Conservation (phyloP, 2,329 filamentous ascomycete species). For the Metarhizium humberi region DNA sequence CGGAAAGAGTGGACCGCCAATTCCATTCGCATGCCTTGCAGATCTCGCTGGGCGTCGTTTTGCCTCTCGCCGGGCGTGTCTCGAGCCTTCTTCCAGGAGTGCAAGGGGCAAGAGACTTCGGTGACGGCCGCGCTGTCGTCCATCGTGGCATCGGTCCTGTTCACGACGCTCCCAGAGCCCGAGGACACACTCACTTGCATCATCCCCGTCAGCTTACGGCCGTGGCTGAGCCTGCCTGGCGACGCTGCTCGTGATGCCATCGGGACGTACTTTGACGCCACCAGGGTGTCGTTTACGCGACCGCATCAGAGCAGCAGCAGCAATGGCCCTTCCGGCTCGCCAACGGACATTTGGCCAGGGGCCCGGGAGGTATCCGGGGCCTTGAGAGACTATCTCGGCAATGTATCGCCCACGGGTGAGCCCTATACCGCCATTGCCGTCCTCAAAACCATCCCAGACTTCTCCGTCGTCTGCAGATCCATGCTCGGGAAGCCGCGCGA, state of each 20-base stretch:
- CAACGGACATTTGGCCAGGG: not conserved
- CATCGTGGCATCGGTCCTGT: slow-evolving; percentile 7
- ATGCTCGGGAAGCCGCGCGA: slow-evolving; percentile 28
- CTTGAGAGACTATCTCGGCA: slow-evolving; percentile 3
- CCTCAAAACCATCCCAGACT: slow-evolving; percentile 29
- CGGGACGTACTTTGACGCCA: slow-evolving; percentile 11
- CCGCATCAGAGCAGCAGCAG: not conserved
- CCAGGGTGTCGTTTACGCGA: slow-evolving; percentile 4
- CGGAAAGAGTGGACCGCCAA: slow-evolving; percentile 28
- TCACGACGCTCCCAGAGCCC: slow-evolving; percentile 6
- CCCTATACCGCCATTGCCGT: slow-evolving; percentile 18
- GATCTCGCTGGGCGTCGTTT: slow-evolving; percentile 8
- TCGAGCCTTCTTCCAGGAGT: slow-evolving; percentile 7
- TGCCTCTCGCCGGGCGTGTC: slow-evolving; percentile 5
- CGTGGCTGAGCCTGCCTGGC: slow-evolving; percentile 6
- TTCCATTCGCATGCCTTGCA: slow-evolving; percentile 19
- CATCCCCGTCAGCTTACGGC: slow-evolving; percentile 11
- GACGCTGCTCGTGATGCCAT: slow-evolving; percentile 4
- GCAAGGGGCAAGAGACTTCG: slow-evolving; percentile 5
- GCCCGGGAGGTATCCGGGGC: not conserved
- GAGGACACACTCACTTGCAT: slow-evolving; percentile 10
- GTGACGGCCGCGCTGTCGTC: slow-evolving; percentile 9
- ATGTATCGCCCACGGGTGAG: slow-evolving; percentile 10
- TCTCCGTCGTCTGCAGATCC: slow-evolving; percentile 24
- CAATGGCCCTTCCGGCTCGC: not conserved